Percentiles rank a stretch among this genome's conserved stretches.
phyloP scores from a whole-genome alignment of 2,329 filamentous ascomycete species.

The Teratosphaeriaceae sp. region DNA sequence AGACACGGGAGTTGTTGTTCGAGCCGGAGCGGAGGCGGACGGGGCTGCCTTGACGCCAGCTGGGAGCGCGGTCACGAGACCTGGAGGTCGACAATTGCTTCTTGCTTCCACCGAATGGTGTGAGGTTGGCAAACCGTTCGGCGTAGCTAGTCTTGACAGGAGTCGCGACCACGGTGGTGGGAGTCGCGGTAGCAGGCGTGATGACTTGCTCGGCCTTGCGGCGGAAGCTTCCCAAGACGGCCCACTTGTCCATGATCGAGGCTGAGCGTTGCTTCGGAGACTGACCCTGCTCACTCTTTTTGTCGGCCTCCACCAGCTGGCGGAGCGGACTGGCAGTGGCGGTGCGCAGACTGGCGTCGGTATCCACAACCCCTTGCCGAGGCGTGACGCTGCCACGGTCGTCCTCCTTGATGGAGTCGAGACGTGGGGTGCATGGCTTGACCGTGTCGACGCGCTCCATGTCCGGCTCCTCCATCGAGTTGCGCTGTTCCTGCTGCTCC shows the following conservation, averaged over 20 bases:
- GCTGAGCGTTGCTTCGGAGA: conserved; percentile 55
- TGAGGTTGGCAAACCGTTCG: conserved; percentile 26
- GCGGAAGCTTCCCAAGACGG: conserved; percentile 75
- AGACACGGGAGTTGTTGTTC: conserved; percentile 32
- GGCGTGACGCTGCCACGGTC: conserved; percentile 42
- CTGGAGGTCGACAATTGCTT: conserved; percentile 24
- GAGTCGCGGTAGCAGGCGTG: conserved; percentile 24
- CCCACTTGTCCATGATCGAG: conserved; percentile 73
- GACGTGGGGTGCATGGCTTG: conserved; percentile 53
- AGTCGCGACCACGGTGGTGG: conserved; percentile 28
- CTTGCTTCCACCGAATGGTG: conserved; percentile 27
- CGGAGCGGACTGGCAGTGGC: conserved; percentile 22
- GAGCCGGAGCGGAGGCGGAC: conserved; percentile 26
- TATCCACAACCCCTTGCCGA: conserved; percentile 47
- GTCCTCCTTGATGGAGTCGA: conserved; percentile 39
- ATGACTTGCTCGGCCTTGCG: conserved; percentile 47
- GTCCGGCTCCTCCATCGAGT: conserved; percentile 32
- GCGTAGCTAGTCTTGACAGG: conserved; percentile 28
- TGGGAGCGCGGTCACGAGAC: conserved; percentile 24
- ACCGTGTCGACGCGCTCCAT: conserved; percentile 33
- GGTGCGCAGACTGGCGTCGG: conserved; percentile 44
- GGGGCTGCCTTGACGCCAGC: conserved; percentile 26
- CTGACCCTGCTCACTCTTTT: conserved; percentile 40
- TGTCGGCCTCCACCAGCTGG: conserved; percentile 29
- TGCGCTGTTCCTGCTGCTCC: conserved; percentile 54